phyloP scores from a whole-genome alignment of 2,329 filamentous ascomycete genomes.

The Fusarium decemcellulare region DNA sequence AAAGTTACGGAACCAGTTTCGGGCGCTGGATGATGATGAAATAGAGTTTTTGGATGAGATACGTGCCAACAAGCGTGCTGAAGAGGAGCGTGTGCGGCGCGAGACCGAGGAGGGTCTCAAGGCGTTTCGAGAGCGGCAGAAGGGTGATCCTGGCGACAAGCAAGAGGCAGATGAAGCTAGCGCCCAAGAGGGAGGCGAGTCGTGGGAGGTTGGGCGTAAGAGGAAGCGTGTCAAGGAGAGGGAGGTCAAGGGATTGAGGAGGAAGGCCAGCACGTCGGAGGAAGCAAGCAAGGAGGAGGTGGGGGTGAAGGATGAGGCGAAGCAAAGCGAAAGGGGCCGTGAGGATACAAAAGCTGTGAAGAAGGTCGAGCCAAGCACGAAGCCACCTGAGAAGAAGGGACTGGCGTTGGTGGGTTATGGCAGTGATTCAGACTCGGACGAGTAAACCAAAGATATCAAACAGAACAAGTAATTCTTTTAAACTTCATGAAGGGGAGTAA shows the following conservation, averaged over 20 bases:
- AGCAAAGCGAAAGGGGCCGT: slow-evolving; percentile 22
- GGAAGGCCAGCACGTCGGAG: slow-evolving; percentile 41
- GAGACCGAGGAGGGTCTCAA: slow-evolving; percentile 72
- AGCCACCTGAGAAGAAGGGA: slow-evolving; percentile 40
- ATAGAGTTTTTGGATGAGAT: slow-evolving; percentile 80
- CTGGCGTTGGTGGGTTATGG: slow-evolving; percentile 68
- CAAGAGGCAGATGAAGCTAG: slow-evolving; percentile 28
- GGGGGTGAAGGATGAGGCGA: slow-evolving; percentile 26
- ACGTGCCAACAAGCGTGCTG: slow-evolving; percentile 61
- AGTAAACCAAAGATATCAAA: slow-evolving; percentile 12
- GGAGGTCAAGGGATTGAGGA: slow-evolving; percentile 53
- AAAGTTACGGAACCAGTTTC: slow-evolving; percentile 82
- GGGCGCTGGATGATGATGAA: slow-evolving; percentile 83
- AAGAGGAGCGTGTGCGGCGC: slow-evolving; percentile 67
- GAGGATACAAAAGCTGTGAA: slow-evolving; percentile 23
- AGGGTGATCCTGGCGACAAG: slow-evolving; percentile 42
- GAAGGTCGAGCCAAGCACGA: slow-evolving; percentile 6
- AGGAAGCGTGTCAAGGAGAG: slow-evolving; percentile 55
- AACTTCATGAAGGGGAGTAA: slow-evolving; percentile 33
- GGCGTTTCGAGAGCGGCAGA: slow-evolving; percentile 68
- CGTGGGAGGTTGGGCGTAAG: slow-evolving; percentile 55
- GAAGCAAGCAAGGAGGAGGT: slow-evolving; percentile 27
- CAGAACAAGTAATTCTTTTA: not conserved
- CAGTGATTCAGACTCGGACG: slow-evolving; percentile 63
- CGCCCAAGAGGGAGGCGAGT: slow-evolving; percentile 49